These are phyloP conservation scores for Emiliania huxleyi DNA, from an alignment of 78 protist species.

Conservation along the genomic window DNA sequence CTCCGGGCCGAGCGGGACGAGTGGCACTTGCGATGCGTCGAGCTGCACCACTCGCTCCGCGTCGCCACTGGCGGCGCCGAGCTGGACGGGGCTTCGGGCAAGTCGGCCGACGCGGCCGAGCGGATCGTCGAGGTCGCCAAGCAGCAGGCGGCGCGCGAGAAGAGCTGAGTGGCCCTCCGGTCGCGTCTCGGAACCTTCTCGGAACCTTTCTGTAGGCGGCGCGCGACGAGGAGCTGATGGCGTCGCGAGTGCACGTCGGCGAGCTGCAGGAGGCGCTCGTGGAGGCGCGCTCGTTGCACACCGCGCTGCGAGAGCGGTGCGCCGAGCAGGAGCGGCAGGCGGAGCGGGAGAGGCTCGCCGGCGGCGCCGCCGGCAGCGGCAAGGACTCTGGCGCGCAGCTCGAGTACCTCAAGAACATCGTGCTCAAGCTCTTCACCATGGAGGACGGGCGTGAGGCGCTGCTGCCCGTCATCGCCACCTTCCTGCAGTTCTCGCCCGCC, in stretches of 20 bases:
- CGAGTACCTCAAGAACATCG: slow-evolving; percentile 2
- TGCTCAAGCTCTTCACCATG: background rate
- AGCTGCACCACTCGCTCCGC: slow-evolving; percentile 7
- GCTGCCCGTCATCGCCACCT: slow-evolving; percentile 18
- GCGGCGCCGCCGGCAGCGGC: background rate
- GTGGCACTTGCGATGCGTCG: background rate
- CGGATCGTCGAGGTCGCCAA: background rate
- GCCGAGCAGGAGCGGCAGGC: background rate
- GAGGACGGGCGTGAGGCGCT: background rate
- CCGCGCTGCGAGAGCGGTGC: background rate
- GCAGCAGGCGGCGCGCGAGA: slow-evolving; percentile 12
- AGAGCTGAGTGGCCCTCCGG: too few species aligned
- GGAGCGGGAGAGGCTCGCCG: background rate
- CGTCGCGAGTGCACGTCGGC: background rate
- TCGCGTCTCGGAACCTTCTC: too few species aligned
- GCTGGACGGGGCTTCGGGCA: background rate
- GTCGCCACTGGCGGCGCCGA: background rate
- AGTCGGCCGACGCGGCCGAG: background rate
- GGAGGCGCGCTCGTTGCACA: background rate
- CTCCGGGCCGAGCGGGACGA: background rate
- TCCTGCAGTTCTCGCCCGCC: background rate
- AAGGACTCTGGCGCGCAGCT: too few species aligned
- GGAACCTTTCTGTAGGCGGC: too few species aligned
- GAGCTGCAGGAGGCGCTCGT: background rate
- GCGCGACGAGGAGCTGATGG: slow-evolving; percentile 25